Evolutionary conservation across 139 green algal genomes (phyloP).

Genomic region (Haematococcus lacustris): DNA sequence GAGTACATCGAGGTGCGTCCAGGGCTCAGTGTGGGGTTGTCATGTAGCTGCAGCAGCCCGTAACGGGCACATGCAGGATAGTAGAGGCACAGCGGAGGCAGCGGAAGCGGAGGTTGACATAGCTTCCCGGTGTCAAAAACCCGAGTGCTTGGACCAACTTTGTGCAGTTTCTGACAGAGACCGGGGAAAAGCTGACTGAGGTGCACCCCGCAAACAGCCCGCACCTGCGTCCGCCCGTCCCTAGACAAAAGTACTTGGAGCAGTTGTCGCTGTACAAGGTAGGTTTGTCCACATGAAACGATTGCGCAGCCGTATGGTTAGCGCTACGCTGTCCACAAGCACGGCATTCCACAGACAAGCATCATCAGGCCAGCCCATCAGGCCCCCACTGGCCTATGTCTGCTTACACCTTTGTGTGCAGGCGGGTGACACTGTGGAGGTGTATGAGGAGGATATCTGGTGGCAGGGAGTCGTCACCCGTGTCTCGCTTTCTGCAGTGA

Average conservation of each 20-base stretch:
- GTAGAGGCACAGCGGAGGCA: background rate
- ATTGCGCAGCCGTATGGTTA: background rate
- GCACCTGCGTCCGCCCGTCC: conserved; percentile 2
- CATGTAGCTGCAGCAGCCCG: background rate
- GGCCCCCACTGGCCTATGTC: background rate
- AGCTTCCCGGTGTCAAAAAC: background rate
- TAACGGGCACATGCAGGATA: background rate
- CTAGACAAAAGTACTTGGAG: background rate
- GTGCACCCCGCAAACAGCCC: background rate
- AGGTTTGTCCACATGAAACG: background rate
- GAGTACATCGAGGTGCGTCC: background rate
- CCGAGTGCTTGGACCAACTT: background rate
- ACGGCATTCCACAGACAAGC: background rate
- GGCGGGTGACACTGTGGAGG: conserved; percentile 1
- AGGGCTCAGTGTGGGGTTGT: background rate
- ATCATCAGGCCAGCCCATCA: background rate
- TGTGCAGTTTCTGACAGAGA: background rate
- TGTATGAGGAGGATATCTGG: conserved; percentile 8
- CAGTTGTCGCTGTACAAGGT: background rate
- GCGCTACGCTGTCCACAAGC: background rate
- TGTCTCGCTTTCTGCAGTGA: background rate
- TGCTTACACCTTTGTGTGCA: background rate
- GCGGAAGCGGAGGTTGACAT: background rate
- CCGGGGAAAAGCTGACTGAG: conserved; percentile 1
- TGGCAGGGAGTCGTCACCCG: conserved; percentile 1